A percentile compares a stretch with the other conserved stretches of the same genome.
Evolutionary conservation across 352 stramenopile genomes (phyloP).

Genomic region (Thalassiosira hispida): DNA sequence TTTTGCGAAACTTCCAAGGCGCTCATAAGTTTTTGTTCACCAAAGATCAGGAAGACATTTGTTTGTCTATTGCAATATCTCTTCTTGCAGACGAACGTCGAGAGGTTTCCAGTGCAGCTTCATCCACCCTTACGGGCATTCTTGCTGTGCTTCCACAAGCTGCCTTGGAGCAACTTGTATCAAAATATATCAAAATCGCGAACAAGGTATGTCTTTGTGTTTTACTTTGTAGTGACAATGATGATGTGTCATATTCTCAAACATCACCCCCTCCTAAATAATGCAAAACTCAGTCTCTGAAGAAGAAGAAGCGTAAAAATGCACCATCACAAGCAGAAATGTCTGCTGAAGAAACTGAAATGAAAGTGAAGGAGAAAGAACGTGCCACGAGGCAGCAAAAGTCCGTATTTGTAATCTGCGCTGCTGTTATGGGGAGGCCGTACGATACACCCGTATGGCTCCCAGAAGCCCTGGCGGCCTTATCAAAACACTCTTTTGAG

Average conservation of each 20-base stretch:
- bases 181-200: constrained; percentile 78
- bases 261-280: too few species aligned
- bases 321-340: constrained; percentile 12
- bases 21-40: constrained; percentile 84
- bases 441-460: constrained; percentile 83
- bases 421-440: constrained; percentile 72
- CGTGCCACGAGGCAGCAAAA: constrained; percentile 77
- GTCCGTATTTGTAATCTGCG: constrained; percentile 81
- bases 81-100: constrained; percentile 77
- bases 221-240: not conserved
- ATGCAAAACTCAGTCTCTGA: constrained; percentile 66
- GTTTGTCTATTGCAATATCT: constrained; percentile 66
- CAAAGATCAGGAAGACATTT: constrained; percentile 57
- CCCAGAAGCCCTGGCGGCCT: constrained; percentile 70
- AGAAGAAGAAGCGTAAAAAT: constrained; percentile 65
- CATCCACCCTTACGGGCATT: constrained; percentile 81
- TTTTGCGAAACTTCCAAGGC: constrained; percentile 83
- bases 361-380: constrained; percentile 63
- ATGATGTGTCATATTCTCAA: constrained; percentile 16
- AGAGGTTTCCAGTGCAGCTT: constrained; percentile 69
- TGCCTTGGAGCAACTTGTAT: constrained; percentile 60
- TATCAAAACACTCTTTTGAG: constrained; percentile 86
- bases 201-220: constrained; percentile 46
- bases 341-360: constrained; percentile 48
- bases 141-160: constrained; percentile 62